Conservation (phyloP, 371 early-diverging fungal species). For the Haplosporangium sp. region DNA sequence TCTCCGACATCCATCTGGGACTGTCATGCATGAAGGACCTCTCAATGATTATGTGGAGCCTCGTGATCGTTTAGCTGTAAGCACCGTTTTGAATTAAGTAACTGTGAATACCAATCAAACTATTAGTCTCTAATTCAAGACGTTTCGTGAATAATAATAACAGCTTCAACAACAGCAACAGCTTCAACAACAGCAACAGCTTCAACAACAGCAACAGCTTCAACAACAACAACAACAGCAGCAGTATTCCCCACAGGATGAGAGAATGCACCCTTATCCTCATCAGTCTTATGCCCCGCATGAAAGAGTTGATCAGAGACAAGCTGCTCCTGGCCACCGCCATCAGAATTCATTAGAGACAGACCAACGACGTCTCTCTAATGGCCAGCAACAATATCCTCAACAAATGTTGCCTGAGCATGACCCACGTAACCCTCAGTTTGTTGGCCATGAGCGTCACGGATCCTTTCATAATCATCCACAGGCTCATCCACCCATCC, state of each 20-base stretch:
- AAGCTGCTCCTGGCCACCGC: constrained; percentile 1
- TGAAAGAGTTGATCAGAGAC: constrained; percentile 21
- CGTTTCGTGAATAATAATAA: no score
- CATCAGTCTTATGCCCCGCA: constrained; percentile 6
- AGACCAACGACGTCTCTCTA: constrained; percentile 1
- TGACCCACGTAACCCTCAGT: constrained; percentile 13
- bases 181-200: neutral
- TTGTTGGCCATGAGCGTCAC: constrained; percentile 22
- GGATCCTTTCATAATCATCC: constrained; percentile 15
- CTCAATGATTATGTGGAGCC: constrained; percentile 6
- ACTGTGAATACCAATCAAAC: neutral
- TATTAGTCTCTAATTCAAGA: neutral
- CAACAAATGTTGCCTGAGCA: constrained; percentile 15
- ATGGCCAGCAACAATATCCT: constrained; percentile 4
- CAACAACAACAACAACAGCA: neutral
- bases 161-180: neutral
- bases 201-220: no score
- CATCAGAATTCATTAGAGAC: constrained; percentile 7
- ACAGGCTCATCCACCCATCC: neutral
- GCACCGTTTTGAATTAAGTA: neutral
- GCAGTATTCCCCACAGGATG: constrained; percentile 12
- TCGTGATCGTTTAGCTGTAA: constrained; percentile 15
- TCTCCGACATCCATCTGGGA: constrained; percentile 28
- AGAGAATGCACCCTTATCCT: constrained; percentile 11
- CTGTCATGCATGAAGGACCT: constrained; percentile 10